These are phyloP conservation scores for Fomitopsis pulvina DNA, from an alignment of 768 basidiomycete species.

Conservation along the genomic window DNA sequence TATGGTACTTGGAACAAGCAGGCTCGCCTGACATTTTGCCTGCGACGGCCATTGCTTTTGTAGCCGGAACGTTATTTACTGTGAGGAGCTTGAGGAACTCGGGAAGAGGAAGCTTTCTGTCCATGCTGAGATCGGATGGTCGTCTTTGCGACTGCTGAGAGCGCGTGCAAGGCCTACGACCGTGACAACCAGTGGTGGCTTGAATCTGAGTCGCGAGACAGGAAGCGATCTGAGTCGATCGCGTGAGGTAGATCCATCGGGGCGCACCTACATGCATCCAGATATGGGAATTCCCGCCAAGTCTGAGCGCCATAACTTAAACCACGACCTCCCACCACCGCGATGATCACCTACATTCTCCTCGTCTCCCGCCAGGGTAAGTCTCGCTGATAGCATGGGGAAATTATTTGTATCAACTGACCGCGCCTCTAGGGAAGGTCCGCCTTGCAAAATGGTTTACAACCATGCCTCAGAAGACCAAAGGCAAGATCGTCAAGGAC, in stretches of 20 bases:
- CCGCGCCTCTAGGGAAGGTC: conserved; percentile 62
- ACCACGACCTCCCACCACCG: not conserved
- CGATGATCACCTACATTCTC: conserved; percentile 89
- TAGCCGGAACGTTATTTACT: conserved; percentile 45
- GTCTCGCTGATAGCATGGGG: conserved; percentile 14
- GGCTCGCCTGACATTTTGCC: conserved; percentile 52
- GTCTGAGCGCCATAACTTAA: not conserved
- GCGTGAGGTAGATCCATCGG: not conserved
- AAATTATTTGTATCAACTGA: not conserved
- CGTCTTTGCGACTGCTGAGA: too few species aligned
- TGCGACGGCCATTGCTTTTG: conserved; percentile 64
- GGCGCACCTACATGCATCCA: conserved; percentile 3
- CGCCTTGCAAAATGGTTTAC: conserved; percentile 95
- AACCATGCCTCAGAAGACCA: conserved; percentile 73
- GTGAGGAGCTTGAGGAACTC: conserved; percentile 64
- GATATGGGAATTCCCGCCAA: conserved; percentile 10
- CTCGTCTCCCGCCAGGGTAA: conserved; percentile 88
- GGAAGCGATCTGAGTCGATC: not conserved
- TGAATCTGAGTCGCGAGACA: not conserved
- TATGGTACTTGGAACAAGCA: not conserved
- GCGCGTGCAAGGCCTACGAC: too few species aligned
- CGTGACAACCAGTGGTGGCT: too few species aligned
- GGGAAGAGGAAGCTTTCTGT: conserved; percentile 52
- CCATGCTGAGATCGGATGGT: too few species aligned
- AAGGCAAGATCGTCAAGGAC: conserved; percentile 91